Evolutionary conservation across 495 filamentous ascomycete species (phyloP), one percentile per base, ranked within the genome.

Genomic region (Penicillium pancosmium): DNA sequence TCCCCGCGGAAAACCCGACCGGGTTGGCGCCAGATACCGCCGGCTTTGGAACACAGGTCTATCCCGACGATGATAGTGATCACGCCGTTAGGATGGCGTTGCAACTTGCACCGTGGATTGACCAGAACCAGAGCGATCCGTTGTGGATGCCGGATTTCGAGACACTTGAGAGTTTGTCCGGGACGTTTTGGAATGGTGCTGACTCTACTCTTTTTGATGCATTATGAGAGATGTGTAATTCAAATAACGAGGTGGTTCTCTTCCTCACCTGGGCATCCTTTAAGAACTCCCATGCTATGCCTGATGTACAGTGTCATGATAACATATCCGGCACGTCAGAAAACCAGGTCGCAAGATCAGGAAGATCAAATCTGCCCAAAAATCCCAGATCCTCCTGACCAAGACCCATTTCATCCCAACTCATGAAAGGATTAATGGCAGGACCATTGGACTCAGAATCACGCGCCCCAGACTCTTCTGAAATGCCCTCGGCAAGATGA

Each of bases 141-240:
- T 61, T 79, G 25, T 79, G 75, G 75, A 77, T 79, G 68, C 76
- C 76, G n/a, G 75, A 79, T 52, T 79, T 79, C 49, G 76, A 77
- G 63, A 78, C 74, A 1, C 53, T 78, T 55, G 74, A 79, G 59
- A 73, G 68, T 63, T 40, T 78, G 33, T 73, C 76, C 1, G 72
- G 76, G 16, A 68, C 63, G 1, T 62, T 74, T 51, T 76, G 73
- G 73, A 69, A 59, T 50, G 64, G 62, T 47, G 65, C 69, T 21
- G 73, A 75, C 55, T 65, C 64, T 5, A 66, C 65, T 9, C 63
- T 65, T 19, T 76, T 78, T 65, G 73, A 73, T 57, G 67, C 71
- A 12, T 55, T 77, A 27, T 75, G 58, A 67, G 8, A 31, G 27
- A 31, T 7, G 5, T 31, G 27, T 6, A 9, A 31, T 48, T 35